Base-by-base conservation (phyloP, 2,329 filamentous ascomycete species). In the Fusarium tupiense region DNA sequence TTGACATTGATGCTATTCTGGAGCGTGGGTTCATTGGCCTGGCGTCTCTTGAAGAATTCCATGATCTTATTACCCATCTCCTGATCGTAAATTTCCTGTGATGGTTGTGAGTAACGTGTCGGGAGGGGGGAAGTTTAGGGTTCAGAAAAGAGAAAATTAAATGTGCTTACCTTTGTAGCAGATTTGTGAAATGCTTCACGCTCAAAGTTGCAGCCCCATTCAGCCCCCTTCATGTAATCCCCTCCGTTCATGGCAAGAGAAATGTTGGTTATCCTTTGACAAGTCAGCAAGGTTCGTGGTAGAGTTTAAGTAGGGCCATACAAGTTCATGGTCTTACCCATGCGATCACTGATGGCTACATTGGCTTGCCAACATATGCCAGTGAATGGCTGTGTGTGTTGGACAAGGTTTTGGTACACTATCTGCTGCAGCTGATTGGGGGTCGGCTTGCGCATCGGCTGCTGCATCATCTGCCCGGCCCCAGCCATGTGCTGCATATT, bases 401-500 rank as follows among this genome's bases (percentile, higher is more conserved):
- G 77, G 11, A 82, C 72, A 24, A 86, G 80, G 29, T 81, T 82
- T 54, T 83, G 81, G 58, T 84, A 86, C 13, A 88, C 81, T 22
- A 83, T 74, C 46, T 83, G 79, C 57, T 84, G 83, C 29, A 84
- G 73, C 69, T 83, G 81, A 47, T 75, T 71, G 22, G 47, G 61
- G 59, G 74, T 75, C 49, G 78, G 77, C 54, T 80, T 79, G 69
- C 82, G 81, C 75, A 83, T 80, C 69, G 85, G 84, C 71, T 85
- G 83, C 76, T 83, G 83, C 80, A 86, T 83, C 81, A 86, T 85
- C 67, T 83, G 83, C 80, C 83, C 84, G 73, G 82, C 83, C 69
- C 82, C 83, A 79, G 82, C 84, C 87, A 90, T 89, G 77, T 88
- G 88, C 81, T 86, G 86, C 83, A 90, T 87, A 76, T 89, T 90